Evolutionary conservation across 1,284 basidiomycete genomes (phyloP), one percentile per base, ranked within the genome.

Genomic region (Meripilus lineatus): DNA sequence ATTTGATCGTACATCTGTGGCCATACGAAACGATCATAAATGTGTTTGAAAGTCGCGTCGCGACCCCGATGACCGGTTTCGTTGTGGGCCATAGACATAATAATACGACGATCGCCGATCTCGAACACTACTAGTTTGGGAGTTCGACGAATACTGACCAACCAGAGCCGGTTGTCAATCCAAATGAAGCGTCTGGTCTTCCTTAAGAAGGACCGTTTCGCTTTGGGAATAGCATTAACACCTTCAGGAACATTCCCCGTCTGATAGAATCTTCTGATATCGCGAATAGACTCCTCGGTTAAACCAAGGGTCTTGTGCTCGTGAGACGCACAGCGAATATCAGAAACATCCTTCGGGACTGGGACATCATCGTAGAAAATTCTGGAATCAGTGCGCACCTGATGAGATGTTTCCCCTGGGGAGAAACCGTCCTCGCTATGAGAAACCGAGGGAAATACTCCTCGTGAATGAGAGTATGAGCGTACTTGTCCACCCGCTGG

Each of bases 1-100:
- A 64, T 48, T 6, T 63, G 44, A 34, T 60, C 50, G 38, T 58
- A 59, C 53, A 68, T 58, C 14, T 59, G 59, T 1, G 56, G 61
- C 62, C 63, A 64, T 23, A 54, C 63, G 45, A 54, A 62, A 0
- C 56, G 40, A 6, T 65, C 62, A 0, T 32, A 7, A 1, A 65
- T 39, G 2, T 45, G 30, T 13, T 40, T 38, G 44, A 61, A 62
- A 0, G 61, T 61, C 0, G 54, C 49, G 35, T 66, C 57, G 0
- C 56, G 50, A 0, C 63, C 60, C 10, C 55, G 47, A 40, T 65
- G 63, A 10, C 62, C 61, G 8, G 43, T 43, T 1, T 58, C 48
- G n/a, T 58, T 58, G 53, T 53, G 52, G 0, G 55, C 57, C 4
- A 50, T 40, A 0, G 52, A 49, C 8, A 61, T 42, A 0, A 60